Evolutionary conservation across 2,329 filamentous ascomycete genomes (phyloP).

Genomic region (Paracorniculantispora psalliotae): DNA sequence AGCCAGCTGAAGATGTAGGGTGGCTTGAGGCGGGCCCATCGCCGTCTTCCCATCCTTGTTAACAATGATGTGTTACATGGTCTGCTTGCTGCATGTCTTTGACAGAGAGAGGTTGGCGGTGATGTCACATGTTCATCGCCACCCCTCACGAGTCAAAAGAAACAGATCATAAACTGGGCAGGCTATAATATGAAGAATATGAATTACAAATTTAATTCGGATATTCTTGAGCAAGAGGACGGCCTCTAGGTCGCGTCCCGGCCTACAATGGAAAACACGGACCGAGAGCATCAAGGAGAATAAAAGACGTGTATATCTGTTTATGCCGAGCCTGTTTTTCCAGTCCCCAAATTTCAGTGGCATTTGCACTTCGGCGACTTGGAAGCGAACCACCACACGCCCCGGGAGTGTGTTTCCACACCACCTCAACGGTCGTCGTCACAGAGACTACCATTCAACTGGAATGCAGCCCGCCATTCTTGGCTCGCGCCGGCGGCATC

Average conservation of each 20-base stretch:
- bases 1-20: background rate
- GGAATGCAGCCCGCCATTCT: constrained; percentile 7
- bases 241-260: no score
- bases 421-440: constrained; percentile 1
- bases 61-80: background rate
- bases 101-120: background rate
- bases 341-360: no score
- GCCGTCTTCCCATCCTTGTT: background rate
- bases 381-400: background rate
- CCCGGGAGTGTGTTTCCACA: background rate
- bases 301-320: no score
- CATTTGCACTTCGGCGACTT: no score
- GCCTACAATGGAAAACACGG: no score
- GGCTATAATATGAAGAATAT: background rate
- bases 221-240: no score
- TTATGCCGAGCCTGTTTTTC: no score
- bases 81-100: background rate
- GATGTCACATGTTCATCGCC: background rate
- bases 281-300: no score
- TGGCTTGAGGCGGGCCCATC: no score
- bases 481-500: background rate
- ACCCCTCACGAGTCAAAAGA: background rate
- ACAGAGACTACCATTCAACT: constrained; percentile 3
- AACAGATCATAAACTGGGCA: background rate
- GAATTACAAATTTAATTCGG: no score